These are phyloP conservation scores for Cucurbita moschata DNA, from an alignment of 306 rosid genomes.

Conservation along the genomic window DNA sequence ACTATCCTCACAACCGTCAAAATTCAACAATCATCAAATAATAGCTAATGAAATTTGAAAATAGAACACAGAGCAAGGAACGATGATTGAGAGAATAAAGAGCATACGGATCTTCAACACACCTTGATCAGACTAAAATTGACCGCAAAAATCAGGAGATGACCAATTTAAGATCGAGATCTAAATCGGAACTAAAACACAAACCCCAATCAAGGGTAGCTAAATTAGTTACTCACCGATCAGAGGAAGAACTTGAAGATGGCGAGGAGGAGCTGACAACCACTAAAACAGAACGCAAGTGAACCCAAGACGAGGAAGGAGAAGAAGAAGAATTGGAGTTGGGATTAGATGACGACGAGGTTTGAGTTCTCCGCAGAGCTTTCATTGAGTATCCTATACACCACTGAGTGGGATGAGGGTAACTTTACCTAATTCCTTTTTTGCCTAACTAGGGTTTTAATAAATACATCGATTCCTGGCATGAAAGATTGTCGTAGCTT, in stretches of 20 bases:
- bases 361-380: conserved; percentile 77
- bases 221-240: conserved; percentile 67
- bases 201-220: not conserved
- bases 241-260: conserved; percentile 77
- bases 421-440: not conserved
- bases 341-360: conserved; percentile 50
- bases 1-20: not conserved
- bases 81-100: not conserved
- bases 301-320: conserved; percentile 78
- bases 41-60: not conserved
- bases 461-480: not conserved
- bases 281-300: conserved; percentile 92
- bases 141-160: not conserved
- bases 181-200: not conserved
- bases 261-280: conserved; percentile 93
- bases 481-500: conserved; percentile 1
- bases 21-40: not conserved
- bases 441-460: conserved; percentile 11
- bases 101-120: not conserved
- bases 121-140: not conserved
- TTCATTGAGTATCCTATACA: conserved; percentile 29
- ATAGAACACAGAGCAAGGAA: not conserved
- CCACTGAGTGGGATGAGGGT: not conserved
- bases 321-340: conserved; percentile 13
- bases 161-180: not conserved